phyloP scores from a whole-genome alignment of 495 filamentous ascomycete genomes.

The Corynascus novoguineensis region DNA sequence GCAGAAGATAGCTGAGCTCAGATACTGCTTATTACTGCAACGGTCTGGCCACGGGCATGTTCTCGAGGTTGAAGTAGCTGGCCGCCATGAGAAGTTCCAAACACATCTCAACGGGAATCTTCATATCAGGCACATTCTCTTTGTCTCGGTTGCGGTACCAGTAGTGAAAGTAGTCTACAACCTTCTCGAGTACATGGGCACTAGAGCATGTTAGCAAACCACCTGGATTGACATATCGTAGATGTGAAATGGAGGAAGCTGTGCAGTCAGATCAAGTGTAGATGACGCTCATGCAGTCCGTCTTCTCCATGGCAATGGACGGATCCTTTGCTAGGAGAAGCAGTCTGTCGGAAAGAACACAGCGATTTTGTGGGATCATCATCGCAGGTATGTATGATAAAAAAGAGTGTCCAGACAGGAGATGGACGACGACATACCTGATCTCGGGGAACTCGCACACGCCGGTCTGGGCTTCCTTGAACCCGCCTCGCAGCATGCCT shows the following conservation, averaged over 20 bases:
- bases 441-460: conserved; percentile 66
- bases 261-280: conserved; percentile 57
- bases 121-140: conserved; percentile 84
- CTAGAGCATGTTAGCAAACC: conserved; percentile 38
- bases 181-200: conserved; percentile 78
- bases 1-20: not conserved
- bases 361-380: conserved; percentile 42
- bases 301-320: not conserved
- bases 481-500: conserved; percentile 80
- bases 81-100: conserved; percentile 87
- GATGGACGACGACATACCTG: conserved; percentile 43
- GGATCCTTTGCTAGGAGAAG: conserved; percentile 3
- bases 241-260: not conserved
- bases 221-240: not conserved
- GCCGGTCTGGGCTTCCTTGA: conserved; percentile 62
- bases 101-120: conserved; percentile 78
- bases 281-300: conserved; percentile 44
- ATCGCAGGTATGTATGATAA: conserved; percentile 15
- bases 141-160: conserved; percentile 72
- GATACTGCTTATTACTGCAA: not conserved
- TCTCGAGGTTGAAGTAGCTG: conserved; percentile 61
- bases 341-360: conserved; percentile 37
- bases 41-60: not conserved
- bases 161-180: conserved; percentile 88
- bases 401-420: not conserved